Percentiles rank a stretch among this genome's conserved stretches.
These are phyloP conservation scores for Piromyces finnis DNA, from an alignment of 192 early-diverging fungal species.

Conservation along the genomic window DNA sequence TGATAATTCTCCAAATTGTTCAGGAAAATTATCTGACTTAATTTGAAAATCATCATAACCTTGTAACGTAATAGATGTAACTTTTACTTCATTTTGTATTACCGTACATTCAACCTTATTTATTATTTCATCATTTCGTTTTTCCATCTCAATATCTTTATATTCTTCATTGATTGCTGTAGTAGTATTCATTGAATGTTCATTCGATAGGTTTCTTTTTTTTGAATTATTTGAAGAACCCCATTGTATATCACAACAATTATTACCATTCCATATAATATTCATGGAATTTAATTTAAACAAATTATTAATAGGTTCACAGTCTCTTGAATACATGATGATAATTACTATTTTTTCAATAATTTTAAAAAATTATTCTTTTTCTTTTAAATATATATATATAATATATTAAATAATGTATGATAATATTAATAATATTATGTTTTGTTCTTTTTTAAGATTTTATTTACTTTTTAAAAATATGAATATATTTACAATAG, in stretches of 20 bases:
- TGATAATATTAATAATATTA: too few species aligned
- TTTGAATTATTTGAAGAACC: background rate
- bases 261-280: background rate
- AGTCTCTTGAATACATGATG: background rate
- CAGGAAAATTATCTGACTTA: background rate
- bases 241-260: background rate
- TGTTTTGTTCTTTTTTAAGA: too few species aligned
- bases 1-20: background rate
- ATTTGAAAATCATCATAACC: background rate
- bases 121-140: background rate
- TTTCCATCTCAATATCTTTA: background rate
- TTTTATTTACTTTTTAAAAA: too few species aligned
- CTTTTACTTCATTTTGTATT: background rate
- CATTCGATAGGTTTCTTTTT: too few species aligned
- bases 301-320: background rate
- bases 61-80: background rate
- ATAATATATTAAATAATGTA: too few species aligned
- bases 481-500: too few species aligned
- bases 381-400: too few species aligned
- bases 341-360: too few species aligned
- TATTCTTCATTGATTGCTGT: too few species aligned
- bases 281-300: background rate
- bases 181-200: too few species aligned
- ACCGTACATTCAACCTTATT: background rate
- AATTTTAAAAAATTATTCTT: too few species aligned